Conservation (phyloP, 495 filamentous ascomycete genomes). For the Entonaema liquescens region DNA sequence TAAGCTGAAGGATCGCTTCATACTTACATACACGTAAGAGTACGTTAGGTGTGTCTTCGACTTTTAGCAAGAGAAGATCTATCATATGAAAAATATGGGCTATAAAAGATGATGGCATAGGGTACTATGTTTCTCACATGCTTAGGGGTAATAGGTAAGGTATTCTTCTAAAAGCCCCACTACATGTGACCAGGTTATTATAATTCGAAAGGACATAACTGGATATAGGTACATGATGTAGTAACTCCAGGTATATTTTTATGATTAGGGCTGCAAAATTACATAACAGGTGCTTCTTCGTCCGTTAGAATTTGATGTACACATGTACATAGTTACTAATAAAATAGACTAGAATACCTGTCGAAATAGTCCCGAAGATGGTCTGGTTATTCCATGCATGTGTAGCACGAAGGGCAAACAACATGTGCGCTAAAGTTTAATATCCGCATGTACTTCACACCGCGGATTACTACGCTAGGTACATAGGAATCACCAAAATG, state of each 20-base stretch:
- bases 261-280: not conserved
- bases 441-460: conserved; percentile 17
- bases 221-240: no score
- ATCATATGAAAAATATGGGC: not conserved
- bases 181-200: not conserved
- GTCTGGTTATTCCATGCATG: conserved; percentile 4
- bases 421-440: conserved; percentile 24
- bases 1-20: conserved; percentile 16
- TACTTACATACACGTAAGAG: not conserved
- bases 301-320: no score
- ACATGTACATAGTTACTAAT: no score
- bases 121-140: not conserved
- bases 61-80: not conserved
- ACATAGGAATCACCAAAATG: conserved; percentile 4
- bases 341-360: not conserved
- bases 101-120: not conserved
- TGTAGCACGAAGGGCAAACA: conserved; percentile 14
- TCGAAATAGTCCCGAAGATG: not conserved
- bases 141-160: not conserved
- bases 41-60: not conserved
- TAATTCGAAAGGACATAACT: not conserved
- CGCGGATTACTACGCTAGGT: conserved; percentile 25
- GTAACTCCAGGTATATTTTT: no score
- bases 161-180: not conserved
- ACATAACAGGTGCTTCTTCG: not conserved